Evolutionary conservation across 352 stramenopile species (phyloP).

Genomic region (Pythium phragmiticola): DNA sequence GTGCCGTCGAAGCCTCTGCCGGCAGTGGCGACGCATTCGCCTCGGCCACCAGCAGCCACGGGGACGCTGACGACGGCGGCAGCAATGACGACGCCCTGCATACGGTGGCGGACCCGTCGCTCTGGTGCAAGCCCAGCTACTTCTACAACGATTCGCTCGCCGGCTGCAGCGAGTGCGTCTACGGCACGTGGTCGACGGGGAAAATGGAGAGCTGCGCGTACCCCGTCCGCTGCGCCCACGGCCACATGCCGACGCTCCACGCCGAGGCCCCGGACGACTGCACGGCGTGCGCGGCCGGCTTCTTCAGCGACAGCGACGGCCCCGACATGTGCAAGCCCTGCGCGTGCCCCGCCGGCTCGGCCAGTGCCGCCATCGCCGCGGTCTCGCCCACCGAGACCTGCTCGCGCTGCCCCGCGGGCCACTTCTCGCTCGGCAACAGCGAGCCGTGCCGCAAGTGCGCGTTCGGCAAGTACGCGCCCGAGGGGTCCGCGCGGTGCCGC

Average conservation of each 20-base stretch:
- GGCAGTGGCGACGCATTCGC: background rate
- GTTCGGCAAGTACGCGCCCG: constrained; percentile 30
- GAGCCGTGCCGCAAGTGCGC: constrained; percentile 43
- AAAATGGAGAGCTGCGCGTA: constrained; percentile 41
- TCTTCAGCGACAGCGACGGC: constrained; percentile 37
- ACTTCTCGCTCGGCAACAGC: constrained; percentile 33
- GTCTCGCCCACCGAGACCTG: constrained; percentile 22
- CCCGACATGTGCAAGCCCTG: constrained; percentile 45
- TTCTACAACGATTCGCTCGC: constrained; percentile 33
- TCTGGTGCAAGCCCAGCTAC: constrained; percentile 36
- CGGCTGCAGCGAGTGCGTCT: constrained; percentile 36
- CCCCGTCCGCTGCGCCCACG: constrained; percentile 30
- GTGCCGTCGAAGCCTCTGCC: background rate
- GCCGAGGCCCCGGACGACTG: constrained; percentile 29
- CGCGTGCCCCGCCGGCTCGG: constrained; percentile 27
- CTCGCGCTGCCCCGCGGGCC: constrained; percentile 23
- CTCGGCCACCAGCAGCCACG: background rate
- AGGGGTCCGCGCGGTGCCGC: constrained; percentile 30
- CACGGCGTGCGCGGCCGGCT: constrained; percentile 32
- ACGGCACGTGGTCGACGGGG: constrained; percentile 46
- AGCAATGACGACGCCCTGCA: background rate
- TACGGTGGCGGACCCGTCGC: constrained; percentile 16
- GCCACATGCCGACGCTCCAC: constrained; percentile 35
- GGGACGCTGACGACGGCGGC: background rate
- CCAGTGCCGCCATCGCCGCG: constrained; percentile 23